A percentile compares a stretch with the other conserved stretches of the same genome.
These are phyloP conservation scores for Phytophthora fragariaefolia DNA, from an alignment of 352 stramenopile species.

Conservation along the genomic window DNA sequence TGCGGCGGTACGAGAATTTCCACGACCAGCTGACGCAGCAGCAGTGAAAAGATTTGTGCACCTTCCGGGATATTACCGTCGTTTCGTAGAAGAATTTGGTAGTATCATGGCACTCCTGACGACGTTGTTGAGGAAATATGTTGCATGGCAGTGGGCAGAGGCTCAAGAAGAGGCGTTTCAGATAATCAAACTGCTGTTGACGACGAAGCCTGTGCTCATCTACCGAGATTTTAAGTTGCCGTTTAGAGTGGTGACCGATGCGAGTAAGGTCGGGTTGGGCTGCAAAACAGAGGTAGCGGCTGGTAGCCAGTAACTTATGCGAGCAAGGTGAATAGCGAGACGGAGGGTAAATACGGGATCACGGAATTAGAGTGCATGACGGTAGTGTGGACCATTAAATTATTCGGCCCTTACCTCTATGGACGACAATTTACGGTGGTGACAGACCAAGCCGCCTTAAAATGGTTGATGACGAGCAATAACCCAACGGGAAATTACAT, in stretches of 20 bases:
- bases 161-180: not conserved
- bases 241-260: not conserved
- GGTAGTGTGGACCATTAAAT: not conserved
- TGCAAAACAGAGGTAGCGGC: not conserved
- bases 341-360: not conserved
- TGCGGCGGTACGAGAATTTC: no score
- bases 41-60: not conserved
- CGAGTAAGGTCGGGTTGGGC: not conserved
- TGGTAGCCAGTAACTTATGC: not conserved
- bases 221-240: slow-evolving; percentile 2
- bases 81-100: no score
- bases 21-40: no score
- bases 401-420: not conserved
- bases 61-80: no score
- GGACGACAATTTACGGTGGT: not conserved
- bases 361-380: not conserved
- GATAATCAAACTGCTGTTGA: not conserved
- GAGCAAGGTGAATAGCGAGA: not conserved
- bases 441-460: not conserved
- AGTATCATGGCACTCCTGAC: not conserved
- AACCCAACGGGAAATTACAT: slow-evolving; percentile 13
- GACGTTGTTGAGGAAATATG: not conserved
- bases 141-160: not conserved
- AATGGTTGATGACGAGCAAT: not conserved
- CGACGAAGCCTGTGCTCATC: not conserved